These are phyloP conservation scores for Sporobolomyces phaffii DNA, from an alignment of 768 basidiomycete species.

Conservation along the genomic window DNA sequence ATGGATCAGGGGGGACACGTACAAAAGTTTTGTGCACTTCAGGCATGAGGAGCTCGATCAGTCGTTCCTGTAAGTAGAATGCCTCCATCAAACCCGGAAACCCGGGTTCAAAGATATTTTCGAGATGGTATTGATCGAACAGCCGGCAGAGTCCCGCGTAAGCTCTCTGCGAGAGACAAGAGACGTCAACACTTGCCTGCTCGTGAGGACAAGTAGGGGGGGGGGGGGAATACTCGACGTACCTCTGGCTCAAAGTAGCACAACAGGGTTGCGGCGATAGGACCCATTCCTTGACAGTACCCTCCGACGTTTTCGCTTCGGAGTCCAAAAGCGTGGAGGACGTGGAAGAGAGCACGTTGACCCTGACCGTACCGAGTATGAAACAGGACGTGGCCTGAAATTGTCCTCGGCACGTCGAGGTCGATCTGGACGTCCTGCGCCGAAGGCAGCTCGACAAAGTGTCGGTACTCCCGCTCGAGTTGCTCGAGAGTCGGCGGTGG, in stretches of 20 bases:
- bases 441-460: conserved; percentile 67
- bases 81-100: conserved; percentile 92
- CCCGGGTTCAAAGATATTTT: conserved; percentile 81
- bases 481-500: conserved; percentile 18
- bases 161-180: conserved; percentile 52
- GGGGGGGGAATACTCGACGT: conserved; percentile 18
- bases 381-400: conserved; percentile 89
- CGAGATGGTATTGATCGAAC: conserved; percentile 81
- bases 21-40: conserved; percentile 76
- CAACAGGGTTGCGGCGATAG: conserved; percentile 86
- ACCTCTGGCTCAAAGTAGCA: conserved; percentile 86
- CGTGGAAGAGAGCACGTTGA: conserved; percentile 90
- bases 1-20: conserved; percentile 37
- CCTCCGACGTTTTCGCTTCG: conserved; percentile 66
- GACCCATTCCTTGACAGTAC: conserved; percentile 97
- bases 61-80: conserved; percentile 91
- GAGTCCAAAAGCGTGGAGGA: conserved; percentile 81
- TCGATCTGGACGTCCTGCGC: conserved; percentile 94
- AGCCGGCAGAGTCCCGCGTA: conserved; percentile 79
- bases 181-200: not conserved
- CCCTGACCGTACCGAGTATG: conserved; percentile 91
- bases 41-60: conserved; percentile 82
- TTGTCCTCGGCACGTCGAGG: conserved; percentile 92
- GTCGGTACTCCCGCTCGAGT: conserved; percentile 21
- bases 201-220: not conserved